Evolutionary conservation across 75 land plant genomes (phyloP).

Genomic region (Pinus albicaulis): DNA sequence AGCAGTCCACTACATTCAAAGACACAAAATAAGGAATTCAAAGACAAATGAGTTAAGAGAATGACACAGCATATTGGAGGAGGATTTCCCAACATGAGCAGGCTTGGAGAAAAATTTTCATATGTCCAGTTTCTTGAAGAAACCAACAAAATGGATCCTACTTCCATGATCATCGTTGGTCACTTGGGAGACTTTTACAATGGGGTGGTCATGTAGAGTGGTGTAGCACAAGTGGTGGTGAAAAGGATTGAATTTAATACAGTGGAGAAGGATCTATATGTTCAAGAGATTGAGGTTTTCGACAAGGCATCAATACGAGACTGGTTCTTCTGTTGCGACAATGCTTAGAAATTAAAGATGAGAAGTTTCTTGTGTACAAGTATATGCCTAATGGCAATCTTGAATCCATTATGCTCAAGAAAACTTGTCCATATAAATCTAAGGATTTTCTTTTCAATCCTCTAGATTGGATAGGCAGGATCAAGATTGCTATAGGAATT

Average conservation of each 20-base stretch:
- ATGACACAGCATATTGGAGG: neutral
- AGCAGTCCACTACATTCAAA: conserved; percentile 1
- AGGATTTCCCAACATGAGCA: neutral
- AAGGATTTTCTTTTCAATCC: conserved; percentile 5
- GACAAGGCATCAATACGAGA: conserved; percentile 20
- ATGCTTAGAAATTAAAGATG: conserved; percentile 17
- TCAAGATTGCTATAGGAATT: conserved; percentile 28
- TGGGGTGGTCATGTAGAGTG: conserved; percentile 15
- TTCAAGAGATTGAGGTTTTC: conserved; percentile 20
- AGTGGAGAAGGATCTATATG: conserved; percentile 9
- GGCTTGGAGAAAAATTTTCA: conserved; percentile 18
- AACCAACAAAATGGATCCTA: conserved; percentile 10
- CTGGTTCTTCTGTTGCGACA: conserved; percentile 26
- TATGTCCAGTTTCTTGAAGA: conserved; percentile 13
- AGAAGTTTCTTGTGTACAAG: conserved; percentile 27
- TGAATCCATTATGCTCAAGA: conserved; percentile 9
- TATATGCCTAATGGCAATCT: conserved; percentile 32
- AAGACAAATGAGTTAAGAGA: neutral
- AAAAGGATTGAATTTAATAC: conserved; percentile 15
- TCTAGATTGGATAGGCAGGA: conserved; percentile 31
- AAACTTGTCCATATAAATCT: neutral
- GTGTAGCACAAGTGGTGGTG: conserved; percentile 13
- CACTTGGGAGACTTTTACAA: conserved; percentile 27
- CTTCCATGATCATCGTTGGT: conserved; percentile 15
- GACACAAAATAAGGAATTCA: neutral